Evolutionary conservation across 2,329 filamentous ascomycete genomes (phyloP), one percentile per base, ranked within the genome.

Genomic region (Reticulascus tulasneorum): DNA sequence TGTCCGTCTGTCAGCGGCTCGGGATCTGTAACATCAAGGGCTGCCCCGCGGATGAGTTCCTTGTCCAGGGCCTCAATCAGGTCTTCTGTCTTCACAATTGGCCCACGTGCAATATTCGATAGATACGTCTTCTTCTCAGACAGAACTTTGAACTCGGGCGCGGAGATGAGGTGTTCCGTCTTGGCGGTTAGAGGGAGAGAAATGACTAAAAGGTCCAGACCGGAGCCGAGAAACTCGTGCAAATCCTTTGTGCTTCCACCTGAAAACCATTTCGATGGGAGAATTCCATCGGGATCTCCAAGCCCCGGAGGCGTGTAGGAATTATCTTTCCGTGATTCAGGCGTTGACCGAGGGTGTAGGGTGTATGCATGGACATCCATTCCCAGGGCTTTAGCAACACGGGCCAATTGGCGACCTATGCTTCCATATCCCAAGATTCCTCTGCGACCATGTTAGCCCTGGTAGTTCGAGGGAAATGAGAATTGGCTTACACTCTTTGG

Each of bases 351-450:
- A 1, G 82, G 75, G 18, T 76, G 77, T 0, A 84, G 79, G 0
- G 85, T 91, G 63, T 84, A 89, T 1, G 85, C 86, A 52, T 88
- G 69, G 1, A 91, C 75, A 19, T 78, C 69, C 73, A 86, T 82
- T 13, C 85, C 86, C 49, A 87, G 58, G 3, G 82, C 80, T 11
- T 67, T 68, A 9, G 75, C 75, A 4, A 86, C 69, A 8, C 71
- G 67, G 4, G 72, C 74, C 5, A 62, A 63, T 39, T 77, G 73
- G 1, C 73, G 63, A 8, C 73, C 73, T 35, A 77, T 76, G 35
- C 60, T 63, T 11, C 73, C 73, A 42, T 77, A 77, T 7, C 73
- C 73, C 4, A 77, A 57, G 17, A 77, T 71, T 4, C 70, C 70
- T 29, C 69, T 71, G 43, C 13, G 5, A 12, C 4, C 3, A 23